Conservation (phyloP, 345 rosid species). For the Citrus sp. region DNA sequence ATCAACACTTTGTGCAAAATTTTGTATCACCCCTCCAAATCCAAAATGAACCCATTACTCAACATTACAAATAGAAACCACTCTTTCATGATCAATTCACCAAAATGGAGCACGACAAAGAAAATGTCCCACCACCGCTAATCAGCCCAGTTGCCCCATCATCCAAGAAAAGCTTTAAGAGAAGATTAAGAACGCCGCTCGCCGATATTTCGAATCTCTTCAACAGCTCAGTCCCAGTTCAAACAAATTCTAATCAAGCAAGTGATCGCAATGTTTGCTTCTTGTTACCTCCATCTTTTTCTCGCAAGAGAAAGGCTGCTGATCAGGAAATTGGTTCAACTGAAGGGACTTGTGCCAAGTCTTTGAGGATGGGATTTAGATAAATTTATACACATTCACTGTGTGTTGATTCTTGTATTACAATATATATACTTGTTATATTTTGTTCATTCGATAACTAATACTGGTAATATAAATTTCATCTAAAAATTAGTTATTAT, state of each 20-base stretch:
- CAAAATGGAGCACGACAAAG: not conserved
- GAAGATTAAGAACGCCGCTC: constrained; percentile 23
- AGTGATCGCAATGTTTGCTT: not conserved
- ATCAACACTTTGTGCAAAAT: not conserved
- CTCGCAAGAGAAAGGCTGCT: constrained; percentile 21
- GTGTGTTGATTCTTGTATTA: not conserved
- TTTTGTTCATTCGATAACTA: too few relatives aligned
- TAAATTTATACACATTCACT: not conserved
- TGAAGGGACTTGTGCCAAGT: constrained; percentile 4
- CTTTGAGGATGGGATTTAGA: constrained; percentile 22
- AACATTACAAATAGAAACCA: not conserved
- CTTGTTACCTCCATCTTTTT: not conserved
- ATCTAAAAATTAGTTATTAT: too few relatives aligned
- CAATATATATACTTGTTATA: not conserved
- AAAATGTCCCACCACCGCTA: constrained; percentile 19
- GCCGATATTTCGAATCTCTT: constrained; percentile 19
- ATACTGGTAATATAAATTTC: too few relatives aligned
- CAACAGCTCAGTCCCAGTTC: not conserved
- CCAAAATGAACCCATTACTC: constrained; percentile 10
- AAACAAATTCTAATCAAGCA: constrained; percentile 8
- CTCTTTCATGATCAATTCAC: not conserved
- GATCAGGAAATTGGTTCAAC: not conserved
- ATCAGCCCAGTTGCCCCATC: not conserved
- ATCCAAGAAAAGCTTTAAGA: constrained; percentile 12
- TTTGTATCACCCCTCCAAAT: not conserved